Conservation (phyloP, 768 basidiomycete genomes). For the Amanita pseudoporphyria region DNA sequence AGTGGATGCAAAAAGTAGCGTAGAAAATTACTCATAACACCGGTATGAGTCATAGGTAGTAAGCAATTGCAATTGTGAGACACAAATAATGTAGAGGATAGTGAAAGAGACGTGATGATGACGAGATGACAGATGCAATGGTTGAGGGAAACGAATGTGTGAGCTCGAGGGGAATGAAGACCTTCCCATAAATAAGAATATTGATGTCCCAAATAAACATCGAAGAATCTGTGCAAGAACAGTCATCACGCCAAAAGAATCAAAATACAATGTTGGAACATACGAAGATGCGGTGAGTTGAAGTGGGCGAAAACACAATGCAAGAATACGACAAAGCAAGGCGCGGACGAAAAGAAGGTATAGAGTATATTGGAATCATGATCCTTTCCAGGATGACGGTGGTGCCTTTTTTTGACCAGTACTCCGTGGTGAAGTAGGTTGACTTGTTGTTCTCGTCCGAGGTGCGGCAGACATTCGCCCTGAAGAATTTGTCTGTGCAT, state of each 20-base stretch:
- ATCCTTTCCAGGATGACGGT: slow-evolving; percentile 52
- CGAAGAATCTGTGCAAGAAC: slow-evolving; percentile 3
- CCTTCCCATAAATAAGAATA: slow-evolving; percentile 7
- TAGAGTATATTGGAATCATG: not conserved
- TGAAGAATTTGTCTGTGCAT: slow-evolving; percentile 10
- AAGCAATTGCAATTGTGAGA: not conserved
- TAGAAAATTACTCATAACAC: not conserved
- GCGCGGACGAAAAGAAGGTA: not conserved
- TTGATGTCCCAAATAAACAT: slow-evolving; percentile 4
- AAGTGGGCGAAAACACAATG: not conserved
- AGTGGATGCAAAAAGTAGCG: not conserved
- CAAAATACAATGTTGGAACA: not conserved
- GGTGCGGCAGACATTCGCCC: slow-evolving; percentile 12
- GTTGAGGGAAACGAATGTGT: not conserved
- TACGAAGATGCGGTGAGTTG: not conserved
- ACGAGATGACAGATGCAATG: not conserved
- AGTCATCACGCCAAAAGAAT: not conserved
- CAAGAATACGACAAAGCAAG: not conserved
- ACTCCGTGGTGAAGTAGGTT: slow-evolving; percentile 26
- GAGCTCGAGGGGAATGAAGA: slow-evolving; percentile 2
- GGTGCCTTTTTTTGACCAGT: slow-evolving; percentile 21
- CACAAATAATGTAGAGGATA: no score
- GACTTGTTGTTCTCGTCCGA: slow-evolving; percentile 34
- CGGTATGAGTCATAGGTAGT: not conserved
- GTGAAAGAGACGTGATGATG: not conserved